Evolutionary conservation across 306 rosid species (phyloP).

Genomic region (Benincasa hispida): DNA sequence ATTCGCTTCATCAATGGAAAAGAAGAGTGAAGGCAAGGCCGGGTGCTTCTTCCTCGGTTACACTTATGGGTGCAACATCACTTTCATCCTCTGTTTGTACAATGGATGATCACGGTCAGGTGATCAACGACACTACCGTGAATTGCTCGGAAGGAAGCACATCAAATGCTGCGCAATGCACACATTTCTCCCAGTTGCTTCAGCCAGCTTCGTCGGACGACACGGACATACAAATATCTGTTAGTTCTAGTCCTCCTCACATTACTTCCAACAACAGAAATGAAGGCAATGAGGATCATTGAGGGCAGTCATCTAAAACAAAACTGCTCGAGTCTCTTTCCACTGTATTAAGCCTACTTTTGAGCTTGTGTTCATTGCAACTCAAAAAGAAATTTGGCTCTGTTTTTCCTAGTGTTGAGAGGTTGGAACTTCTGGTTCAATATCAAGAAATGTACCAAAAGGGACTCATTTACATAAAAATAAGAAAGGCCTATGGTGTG

Average conservation of each 20-base stretch:
- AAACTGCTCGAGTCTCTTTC: not conserved
- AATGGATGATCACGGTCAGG: constrained; percentile 6
- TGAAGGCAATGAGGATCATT: not conserved
- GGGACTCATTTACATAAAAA: too few species aligned
- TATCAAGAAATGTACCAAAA: too few species aligned
- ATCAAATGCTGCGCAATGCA: constrained; percentile 11
- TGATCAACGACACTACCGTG: not conserved
- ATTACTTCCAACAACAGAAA: not conserved
- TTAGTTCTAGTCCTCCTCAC: not conserved
- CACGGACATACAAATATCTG: not conserved
- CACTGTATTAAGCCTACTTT: not conserved
- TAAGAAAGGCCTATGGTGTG: too few species aligned
- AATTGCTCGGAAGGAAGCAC: constrained; percentile 36
- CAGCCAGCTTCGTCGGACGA: not conserved
- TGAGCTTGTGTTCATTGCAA: not conserved
- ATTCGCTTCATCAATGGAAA: constrained; percentile 59
- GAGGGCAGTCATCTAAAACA: not conserved
- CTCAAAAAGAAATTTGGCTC: not conserved
- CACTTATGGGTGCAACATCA: constrained; percentile 17
- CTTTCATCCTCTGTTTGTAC: constrained; percentile 20
- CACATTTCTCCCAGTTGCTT: constrained; percentile 4
- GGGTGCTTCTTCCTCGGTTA: constrained; percentile 14
- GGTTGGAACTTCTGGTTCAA: not conserved
- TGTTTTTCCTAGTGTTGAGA: not conserved
- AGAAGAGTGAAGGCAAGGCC: constrained; percentile 55